Evolutionary conservation across 2,329 filamentous ascomycete genomes (phyloP).

Genomic region (Rasamsonia emersonii): DNA sequence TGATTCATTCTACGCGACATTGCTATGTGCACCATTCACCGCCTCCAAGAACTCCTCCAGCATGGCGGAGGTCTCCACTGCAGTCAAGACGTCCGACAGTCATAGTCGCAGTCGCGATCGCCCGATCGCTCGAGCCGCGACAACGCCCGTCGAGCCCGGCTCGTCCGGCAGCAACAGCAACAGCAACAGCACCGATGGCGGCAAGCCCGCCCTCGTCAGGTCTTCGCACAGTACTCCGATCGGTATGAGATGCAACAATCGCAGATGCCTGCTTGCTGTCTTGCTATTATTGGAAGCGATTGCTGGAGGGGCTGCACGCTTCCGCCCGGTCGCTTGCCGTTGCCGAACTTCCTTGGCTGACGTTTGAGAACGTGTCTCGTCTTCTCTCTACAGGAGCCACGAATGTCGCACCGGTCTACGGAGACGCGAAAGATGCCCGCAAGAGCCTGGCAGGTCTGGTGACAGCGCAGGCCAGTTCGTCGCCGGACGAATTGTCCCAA

Average conservation of each 20-base stretch:
- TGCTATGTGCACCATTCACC: constrained; percentile 8
- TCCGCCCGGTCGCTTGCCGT: no score
- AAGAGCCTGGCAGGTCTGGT: constrained; percentile 15
- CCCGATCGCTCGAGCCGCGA: constrained; percentile 17
- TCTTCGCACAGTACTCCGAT: constrained; percentile 16
- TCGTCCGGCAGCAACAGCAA: constrained; percentile 4
- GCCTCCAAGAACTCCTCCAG: constrained; percentile 6
- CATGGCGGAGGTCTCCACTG: constrained; percentile 26
- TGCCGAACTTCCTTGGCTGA: no score
- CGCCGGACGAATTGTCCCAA: constrained; percentile 22
- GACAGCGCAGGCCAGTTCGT: constrained; percentile 16
- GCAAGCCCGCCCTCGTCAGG: constrained; percentile 14
- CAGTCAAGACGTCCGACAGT: constrained; percentile 15
- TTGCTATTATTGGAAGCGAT: no score
- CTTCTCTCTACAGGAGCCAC: constrained; percentile 1
- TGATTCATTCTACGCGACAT: no score
- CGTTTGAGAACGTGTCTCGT: no score
- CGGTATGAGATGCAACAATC: no score
- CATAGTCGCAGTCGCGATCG: constrained; percentile 7
- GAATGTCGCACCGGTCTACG: no score
- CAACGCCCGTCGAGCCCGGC: constrained; percentile 15
- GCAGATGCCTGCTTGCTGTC: no score
- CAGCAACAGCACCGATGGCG: no score
- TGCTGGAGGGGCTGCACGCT: no score
- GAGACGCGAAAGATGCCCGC: constrained; percentile 1